A percentile compares a stretch with the other conserved stretches of the same genome.
Conservation (phyloP, 164 flowering plant genomes). For the Vitis vinifera region ASM3070453v1 NC_081815.1:18671501-18672000, state of each 20-base stretch:
- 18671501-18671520: conserved; percentile 88
- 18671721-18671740: not conserved
- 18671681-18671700: not conserved
- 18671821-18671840: conserved; percentile 64
- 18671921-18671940: not conserved
- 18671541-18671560: conserved; percentile 93
- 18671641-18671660: not conserved
- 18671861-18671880: conserved; percentile 85
- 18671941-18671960: too few relatives aligned
- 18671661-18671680: not conserved
- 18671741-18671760: not conserved
- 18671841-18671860: conserved; percentile 99
- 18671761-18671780: not conserved
- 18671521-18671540: conserved; percentile 72
- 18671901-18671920: not conserved
- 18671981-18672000: too few relatives aligned
- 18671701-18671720: not conserved
- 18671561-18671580: conserved; percentile 97
- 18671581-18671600: conserved; percentile 89
- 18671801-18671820: conserved; percentile 61
- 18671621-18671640: conserved; percentile 89
- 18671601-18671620: conserved; percentile 85
- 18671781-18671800: conserved; percentile 9
- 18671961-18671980: too few relatives aligned
- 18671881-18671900: conserved; percentile 54